Conservation (phyloP, 768 basidiomycete species). For the Termitomyces sp. region DNA sequence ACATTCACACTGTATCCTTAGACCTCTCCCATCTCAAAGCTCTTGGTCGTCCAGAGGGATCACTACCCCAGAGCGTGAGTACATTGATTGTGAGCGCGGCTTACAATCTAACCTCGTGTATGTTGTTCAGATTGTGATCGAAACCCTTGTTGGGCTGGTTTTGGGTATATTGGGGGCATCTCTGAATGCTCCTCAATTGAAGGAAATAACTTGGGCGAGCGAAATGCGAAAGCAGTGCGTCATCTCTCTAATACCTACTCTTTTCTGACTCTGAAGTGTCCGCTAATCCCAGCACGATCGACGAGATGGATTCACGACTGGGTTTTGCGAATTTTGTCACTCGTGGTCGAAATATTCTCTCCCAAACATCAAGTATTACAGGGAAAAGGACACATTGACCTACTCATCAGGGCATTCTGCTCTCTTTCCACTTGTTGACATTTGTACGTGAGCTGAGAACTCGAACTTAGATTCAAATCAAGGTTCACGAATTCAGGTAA, state of each 20-base stretch:
- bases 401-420: neutral
- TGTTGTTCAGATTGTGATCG: slow-evolving; percentile 56
- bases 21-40: slow-evolving; percentile 78
- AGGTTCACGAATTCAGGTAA: too few species aligned
- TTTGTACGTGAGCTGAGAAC: neutral
- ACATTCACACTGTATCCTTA: slow-evolving; percentile 23
- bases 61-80: slow-evolving; percentile 61
- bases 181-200: slow-evolving; percentile 63
- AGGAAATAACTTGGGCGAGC: slow-evolving; percentile 85
- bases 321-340: slow-evolving; percentile 63
- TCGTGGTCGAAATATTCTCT: slow-evolving; percentile 48
- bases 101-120: neutral
- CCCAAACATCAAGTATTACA: slow-evolving; percentile 6
- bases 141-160: slow-evolving; percentile 61
- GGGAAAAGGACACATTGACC: neutral
- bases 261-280: slow-evolving; percentile 4
- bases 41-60: slow-evolving; percentile 64
- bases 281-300: slow-evolving; percentile 51
- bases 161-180: slow-evolving; percentile 71
- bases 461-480: neutral
- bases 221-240: slow-evolving; percentile 82
- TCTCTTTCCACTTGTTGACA: neutral
- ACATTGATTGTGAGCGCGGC: neutral
- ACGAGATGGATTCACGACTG: slow-evolving; percentile 69
- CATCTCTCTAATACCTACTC: neutral